Conservation (phyloP, 768 basidiomycete species). For the Suillus americanus region DNA sequence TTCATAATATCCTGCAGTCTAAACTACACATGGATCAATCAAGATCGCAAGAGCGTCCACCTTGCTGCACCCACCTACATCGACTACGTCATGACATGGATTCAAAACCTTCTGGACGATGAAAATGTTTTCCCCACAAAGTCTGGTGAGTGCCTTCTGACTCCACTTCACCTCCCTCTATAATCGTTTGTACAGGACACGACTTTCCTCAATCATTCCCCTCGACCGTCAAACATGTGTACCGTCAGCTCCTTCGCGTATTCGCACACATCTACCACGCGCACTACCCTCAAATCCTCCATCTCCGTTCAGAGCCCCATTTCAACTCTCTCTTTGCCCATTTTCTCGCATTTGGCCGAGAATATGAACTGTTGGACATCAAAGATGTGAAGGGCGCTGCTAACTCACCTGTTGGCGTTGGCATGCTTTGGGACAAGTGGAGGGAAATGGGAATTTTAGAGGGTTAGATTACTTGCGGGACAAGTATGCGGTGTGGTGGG, state of each 20-base stretch:
- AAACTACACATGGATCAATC: constrained; percentile 94
- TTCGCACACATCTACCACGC: constrained; percentile 98
- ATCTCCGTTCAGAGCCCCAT: constrained; percentile 91
- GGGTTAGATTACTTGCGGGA: constrained; percentile 16
- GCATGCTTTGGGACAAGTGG: constrained; percentile 86
- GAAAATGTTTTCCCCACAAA: constrained; percentile 95
- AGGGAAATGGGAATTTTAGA: constrained; percentile 81
- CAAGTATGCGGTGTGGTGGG: not conserved
- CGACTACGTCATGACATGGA: constrained; percentile 97
- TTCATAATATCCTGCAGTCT: constrained; percentile 45
- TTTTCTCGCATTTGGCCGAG: constrained; percentile 92
- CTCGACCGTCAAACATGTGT: constrained; percentile 87
- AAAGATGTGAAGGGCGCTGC: constrained; percentile 81
- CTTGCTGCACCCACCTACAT: constrained; percentile 95
- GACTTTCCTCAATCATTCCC: constrained; percentile 89
- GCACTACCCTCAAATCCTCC: constrained; percentile 88
- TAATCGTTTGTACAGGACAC: constrained; percentile 51
- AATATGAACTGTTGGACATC: constrained; percentile 88
- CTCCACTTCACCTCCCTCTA: not conserved
- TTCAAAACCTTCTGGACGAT: constrained; percentile 93
- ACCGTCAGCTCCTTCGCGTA: constrained; percentile 93
- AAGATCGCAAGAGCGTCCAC: constrained; percentile 83
- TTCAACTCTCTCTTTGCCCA: constrained; percentile 98
- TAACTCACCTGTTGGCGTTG: constrained; percentile 64
- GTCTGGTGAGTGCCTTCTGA: constrained; percentile 56